These are phyloP conservation scores for Quercus phellos DNA, from an alignment of 331 rosid genomes.

Conservation along the genomic window DNA sequence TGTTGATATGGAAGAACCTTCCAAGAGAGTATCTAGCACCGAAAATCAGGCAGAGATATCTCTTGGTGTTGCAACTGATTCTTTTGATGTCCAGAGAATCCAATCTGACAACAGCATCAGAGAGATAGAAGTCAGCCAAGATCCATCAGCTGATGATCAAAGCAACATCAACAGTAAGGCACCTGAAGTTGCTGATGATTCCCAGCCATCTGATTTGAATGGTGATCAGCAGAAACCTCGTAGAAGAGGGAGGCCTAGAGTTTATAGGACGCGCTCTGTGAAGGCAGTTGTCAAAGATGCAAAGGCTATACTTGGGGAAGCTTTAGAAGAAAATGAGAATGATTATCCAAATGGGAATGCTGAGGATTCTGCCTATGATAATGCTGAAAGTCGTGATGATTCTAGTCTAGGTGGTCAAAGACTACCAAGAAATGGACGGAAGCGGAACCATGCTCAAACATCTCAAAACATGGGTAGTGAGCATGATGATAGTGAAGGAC, in stretches of 20 bases:
- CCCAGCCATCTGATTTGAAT: slow-evolving; percentile 53
- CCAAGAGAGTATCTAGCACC: slow-evolving; percentile 25
- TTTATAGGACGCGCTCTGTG: slow-evolving; percentile 50
- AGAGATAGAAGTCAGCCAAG: slow-evolving; percentile 57
- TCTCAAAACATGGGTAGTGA: slow-evolving; percentile 55
- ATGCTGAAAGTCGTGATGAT: slow-evolving; percentile 51
- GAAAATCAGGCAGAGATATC: slow-evolving; percentile 73
- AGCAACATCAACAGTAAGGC: slow-evolving; percentile 60
- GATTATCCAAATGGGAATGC: slow-evolving; percentile 64
- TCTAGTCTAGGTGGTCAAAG: slow-evolving; percentile 35
- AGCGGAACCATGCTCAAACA: slow-evolving; percentile 57
- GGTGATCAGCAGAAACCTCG: slow-evolving; percentile 37
- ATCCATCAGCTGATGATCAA: slow-evolving; percentile 50
- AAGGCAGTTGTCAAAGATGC: slow-evolving; percentile 75
- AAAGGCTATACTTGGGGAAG: slow-evolving; percentile 61
- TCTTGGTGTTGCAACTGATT: slow-evolving; percentile 62
- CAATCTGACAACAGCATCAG: slow-evolving; percentile 53
- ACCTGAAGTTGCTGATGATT: slow-evolving; percentile 41
- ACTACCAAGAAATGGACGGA: slow-evolving; percentile 34
- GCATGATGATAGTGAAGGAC: slow-evolving; percentile 67
- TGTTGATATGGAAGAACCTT: slow-evolving; percentile 36
- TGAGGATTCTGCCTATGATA: slow-evolving; percentile 54
- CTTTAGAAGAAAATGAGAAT: slow-evolving; percentile 37
- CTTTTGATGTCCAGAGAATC: slow-evolving; percentile 47
- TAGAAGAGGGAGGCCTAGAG: slow-evolving; percentile 46